Base-by-base conservation (phyloP, 352 stramenopile species). In the Phytophthora aleatoria region DNA sequence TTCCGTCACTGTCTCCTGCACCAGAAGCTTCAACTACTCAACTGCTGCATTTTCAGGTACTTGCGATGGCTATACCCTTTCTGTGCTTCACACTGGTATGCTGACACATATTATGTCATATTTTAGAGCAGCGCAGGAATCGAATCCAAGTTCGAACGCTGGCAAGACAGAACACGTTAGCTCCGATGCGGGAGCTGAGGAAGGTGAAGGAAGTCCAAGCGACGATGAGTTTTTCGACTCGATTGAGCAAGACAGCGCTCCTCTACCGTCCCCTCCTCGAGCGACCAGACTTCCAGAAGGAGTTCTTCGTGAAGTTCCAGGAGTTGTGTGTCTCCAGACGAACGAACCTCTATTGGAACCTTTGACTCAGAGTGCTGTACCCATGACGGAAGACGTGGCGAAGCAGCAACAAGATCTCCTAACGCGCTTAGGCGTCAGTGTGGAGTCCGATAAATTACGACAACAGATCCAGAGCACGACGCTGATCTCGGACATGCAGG, bases 141-240 rank as follows among this genome's bases (percentile, higher is more conserved):
- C 42, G 8, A 77, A 61, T 24, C 41, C 61, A 48, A 28, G 12
- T 16, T 57, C 45, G n/a, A 64, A 44, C n/a, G 7, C 30, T 49
- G 35, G 11, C 26, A 50, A 48, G 9, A 26, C 9, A 1, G 33
- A 6, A 48, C 45, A 45, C 13, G n/a, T 35, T 11, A 44, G 3
- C 41, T 48, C 33, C 7, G 20, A 20, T 20, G 20, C 20, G 20
- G 20, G 20, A 20, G 16, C 16, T 5, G 20, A n/a, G 35, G 35
- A 41, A 49, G 41, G 24, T 12, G 73, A 80, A n/a, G 69, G 61
- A 10, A 74, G 63, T 36, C 65, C 43, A 15, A 91, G 81, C 30
- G 86, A 92, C n/a, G 83, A 94, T 35, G 86, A 94, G 51, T 94
- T 92, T 61, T 94, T 91, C 58, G 86, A 94, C 49, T 87, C 82